Conservation (phyloP, 139 green algal species). For the Pseudopediastrum boryanum region DNA sequence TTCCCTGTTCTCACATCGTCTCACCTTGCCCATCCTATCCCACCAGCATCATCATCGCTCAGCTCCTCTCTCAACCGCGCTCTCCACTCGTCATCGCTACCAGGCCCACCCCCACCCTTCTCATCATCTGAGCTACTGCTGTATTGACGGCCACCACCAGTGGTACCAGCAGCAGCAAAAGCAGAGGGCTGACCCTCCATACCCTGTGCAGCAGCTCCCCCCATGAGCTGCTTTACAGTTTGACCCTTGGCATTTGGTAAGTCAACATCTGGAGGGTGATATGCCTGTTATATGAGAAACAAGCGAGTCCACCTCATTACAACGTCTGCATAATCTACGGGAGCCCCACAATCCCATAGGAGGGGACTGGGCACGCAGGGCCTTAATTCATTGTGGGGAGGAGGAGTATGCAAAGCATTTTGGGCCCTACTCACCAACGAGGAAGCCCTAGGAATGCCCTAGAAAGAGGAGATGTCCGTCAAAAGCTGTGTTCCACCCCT, state of each 20-base stretch:
- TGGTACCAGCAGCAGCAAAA: neutral
- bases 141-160: neutral
- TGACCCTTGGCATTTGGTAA: slow-evolving; percentile 34
- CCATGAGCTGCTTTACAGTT: slow-evolving; percentile 19
- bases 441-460: no score
- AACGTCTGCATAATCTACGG: no score
- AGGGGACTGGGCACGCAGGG: no score
- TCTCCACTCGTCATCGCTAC: slow-evolving; percentile 15
- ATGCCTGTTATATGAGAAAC: neutral
- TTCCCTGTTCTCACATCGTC: slow-evolving; percentile 4
- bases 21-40: slow-evolving; percentile 4
- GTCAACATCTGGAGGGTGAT: slow-evolving; percentile 35
- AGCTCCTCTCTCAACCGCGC: slow-evolving; percentile 21
- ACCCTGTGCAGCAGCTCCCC: neutral
- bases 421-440: no score
- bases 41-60: slow-evolving; percentile 35
- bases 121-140: neutral
- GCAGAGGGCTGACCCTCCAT: neutral
- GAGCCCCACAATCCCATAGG: no score
- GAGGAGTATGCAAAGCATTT: no score
- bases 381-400: no score
- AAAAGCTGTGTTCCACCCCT: no score
- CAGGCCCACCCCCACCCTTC: neutral
- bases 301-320: no score
- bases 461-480: no score